phyloP scores from a whole-genome alignment of 805 yeast genomes.

The Saturnispora quitensis region DNA sequence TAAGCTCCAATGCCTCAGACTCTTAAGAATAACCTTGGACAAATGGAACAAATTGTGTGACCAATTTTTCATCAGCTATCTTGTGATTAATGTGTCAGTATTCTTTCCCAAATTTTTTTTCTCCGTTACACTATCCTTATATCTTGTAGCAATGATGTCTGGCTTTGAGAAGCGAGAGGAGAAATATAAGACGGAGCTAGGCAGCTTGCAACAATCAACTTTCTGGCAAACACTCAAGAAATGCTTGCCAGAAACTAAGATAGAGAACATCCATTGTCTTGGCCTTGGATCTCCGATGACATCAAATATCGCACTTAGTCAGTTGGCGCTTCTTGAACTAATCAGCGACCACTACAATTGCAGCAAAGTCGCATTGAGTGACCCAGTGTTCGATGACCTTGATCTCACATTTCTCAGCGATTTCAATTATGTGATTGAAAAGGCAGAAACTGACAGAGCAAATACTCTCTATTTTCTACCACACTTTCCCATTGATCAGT shows the following conservation, averaged over 20 bases:
- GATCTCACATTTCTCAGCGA: conserved; percentile 18
- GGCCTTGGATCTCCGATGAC: conserved; percentile 24
- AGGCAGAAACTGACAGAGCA: neutral
- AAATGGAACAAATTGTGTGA: no score
- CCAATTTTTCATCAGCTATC: neutral
- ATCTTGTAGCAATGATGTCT: neutral
- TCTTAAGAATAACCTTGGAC: no score
- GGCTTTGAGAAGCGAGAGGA: neutral
- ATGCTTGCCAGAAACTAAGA: neutral
- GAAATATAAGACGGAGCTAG: neutral
- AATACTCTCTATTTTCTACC: conserved; percentile 26
- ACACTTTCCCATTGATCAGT: conserved; percentile 25
- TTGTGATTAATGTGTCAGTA: neutral
- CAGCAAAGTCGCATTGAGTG: conserved; percentile 17
- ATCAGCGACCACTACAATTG: conserved; percentile 12
- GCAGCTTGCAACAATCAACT: neutral
- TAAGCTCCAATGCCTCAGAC: no score
- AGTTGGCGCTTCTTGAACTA: conserved; percentile 20
- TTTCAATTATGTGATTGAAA: conserved; percentile 16
- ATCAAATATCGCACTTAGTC: conserved; percentile 22
- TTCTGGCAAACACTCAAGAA: neutral
- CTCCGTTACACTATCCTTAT: neutral
- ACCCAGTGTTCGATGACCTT: conserved; percentile 22
- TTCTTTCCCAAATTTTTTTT: neutral
- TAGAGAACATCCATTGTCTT: conserved; percentile 17